phyloP scores from a whole-genome alignment of 352 stramenopile species.

The Blastocystis sp. region DNA sequence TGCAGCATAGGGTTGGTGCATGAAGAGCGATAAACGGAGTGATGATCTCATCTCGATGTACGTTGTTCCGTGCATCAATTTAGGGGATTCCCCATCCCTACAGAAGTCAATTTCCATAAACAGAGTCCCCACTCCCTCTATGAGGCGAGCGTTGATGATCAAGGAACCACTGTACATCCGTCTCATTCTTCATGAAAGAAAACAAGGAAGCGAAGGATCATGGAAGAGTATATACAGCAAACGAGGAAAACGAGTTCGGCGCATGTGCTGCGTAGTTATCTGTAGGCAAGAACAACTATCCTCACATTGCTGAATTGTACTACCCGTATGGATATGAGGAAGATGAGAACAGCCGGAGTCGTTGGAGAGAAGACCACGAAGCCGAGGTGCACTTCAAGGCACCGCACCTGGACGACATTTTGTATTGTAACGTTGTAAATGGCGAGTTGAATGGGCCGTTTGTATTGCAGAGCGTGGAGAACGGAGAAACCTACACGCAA shows the following conservation, averaged over 20 bases:
- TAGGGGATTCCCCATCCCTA: too few relatives aligned
- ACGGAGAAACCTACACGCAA: constrained; percentile 10
- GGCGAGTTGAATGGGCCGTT: constrained; percentile 7
- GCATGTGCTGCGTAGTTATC: neutral
- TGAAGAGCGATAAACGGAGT: too few relatives aligned
- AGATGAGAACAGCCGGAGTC: neutral
- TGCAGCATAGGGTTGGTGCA: too few relatives aligned
- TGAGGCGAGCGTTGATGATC: neutral
- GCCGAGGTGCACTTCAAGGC: constrained; percentile 1
- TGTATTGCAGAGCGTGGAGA: neutral
- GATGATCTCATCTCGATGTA: too few relatives aligned
- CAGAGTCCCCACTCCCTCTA: neutral
- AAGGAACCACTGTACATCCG: constrained; percentile 32
- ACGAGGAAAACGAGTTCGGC: neutral
- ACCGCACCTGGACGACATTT: constrained; percentile 21
- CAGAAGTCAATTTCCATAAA: too few relatives aligned
- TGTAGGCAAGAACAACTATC: constrained; percentile 58
- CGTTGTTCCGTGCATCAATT: too few relatives aligned
- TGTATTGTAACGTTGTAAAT: neutral
- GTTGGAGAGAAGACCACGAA: neutral
- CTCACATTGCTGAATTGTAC: constrained; percentile 40
- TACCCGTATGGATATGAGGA: constrained; percentile 60
- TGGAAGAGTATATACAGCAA: constrained; percentile 62
- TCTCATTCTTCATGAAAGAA: neutral
- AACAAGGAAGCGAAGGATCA: neutral